Percentiles rank a stretch among this genome's conserved stretches.
Conservation (phyloP, 2,329 filamentous ascomycete genomes). For the Aureobasidium musti region DNA sequence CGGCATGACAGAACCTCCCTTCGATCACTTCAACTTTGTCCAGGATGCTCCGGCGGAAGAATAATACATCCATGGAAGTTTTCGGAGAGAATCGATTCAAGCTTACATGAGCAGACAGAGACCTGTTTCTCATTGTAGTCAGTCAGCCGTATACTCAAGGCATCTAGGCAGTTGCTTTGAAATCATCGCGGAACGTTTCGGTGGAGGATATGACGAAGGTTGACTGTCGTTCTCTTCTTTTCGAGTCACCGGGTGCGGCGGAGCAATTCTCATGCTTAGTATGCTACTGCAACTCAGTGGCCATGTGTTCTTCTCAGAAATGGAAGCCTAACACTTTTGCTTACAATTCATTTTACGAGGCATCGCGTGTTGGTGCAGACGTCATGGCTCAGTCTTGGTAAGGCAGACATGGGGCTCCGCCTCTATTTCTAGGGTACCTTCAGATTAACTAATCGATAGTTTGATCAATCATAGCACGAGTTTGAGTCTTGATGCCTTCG, state of each 20-base stretch:
- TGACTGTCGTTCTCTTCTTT: background rate
- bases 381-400: slow-evolving; percentile 27
- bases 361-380: slow-evolving; percentile 20
- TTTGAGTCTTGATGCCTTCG: background rate
- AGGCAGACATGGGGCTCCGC: slow-evolving; percentile 22
- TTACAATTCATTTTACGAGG: slow-evolving; percentile 19
- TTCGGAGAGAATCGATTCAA: background rate
- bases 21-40: background rate
- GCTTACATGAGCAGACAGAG: slow-evolving; percentile 9
- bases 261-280: background rate
- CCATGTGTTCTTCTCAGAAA: slow-evolving; percentile 23
- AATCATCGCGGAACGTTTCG: background rate
- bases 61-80: background rate
- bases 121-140: background rate
- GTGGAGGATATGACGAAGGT: slow-evolving; percentile 10
- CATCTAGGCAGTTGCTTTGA: slow-evolving; percentile 26
- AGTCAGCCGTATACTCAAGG: background rate
- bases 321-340: slow-evolving; percentile 23
- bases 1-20: background rate
- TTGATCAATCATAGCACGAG: slow-evolving; percentile 10
- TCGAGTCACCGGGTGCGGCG: slow-evolving; percentile 23
- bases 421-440: slow-evolving; percentile 18
- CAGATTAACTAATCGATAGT: slow-evolving; percentile 12
- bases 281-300: slow-evolving; percentile 2
- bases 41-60: slow-evolving; percentile 11